Conservation (phyloP, 2,329 filamentous ascomycete genomes). For the Ascochyta koolunga region DNA sequence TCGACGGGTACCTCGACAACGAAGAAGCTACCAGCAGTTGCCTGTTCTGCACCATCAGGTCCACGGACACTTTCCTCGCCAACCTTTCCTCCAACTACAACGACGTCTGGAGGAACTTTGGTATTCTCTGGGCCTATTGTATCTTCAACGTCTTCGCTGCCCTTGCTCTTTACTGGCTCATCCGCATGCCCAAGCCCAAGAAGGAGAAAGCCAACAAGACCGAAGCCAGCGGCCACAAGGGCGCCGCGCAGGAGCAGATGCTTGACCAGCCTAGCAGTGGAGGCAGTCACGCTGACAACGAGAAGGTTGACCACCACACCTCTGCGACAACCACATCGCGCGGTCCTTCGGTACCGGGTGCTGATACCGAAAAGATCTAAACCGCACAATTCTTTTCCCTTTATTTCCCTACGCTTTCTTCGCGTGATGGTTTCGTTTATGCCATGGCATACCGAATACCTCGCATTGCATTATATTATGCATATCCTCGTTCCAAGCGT, state of each 20-base stretch:
- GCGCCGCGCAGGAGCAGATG: conserved; percentile 8
- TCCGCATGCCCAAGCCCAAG: conserved; percentile 60
- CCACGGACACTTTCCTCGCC: conserved; percentile 53
- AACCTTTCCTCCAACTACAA: conserved; percentile 51
- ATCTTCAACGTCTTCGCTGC: conserved; percentile 59
- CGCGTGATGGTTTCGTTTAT: background rate
- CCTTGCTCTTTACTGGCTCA: conserved; percentile 60
- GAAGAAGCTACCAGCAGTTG: conserved; percentile 52
- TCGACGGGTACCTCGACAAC: conserved; percentile 51
- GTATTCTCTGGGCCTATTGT: conserved; percentile 60
- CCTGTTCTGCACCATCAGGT: conserved; percentile 47
- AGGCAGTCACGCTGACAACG: conserved; percentile 16
- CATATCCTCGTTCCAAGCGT: background rate
- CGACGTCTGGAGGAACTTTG: conserved; percentile 61
- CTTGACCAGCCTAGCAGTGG: conserved; percentile 14
- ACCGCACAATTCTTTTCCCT: background rate
- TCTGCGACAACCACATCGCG: conserved; percentile 20
- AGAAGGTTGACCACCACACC: conserved; percentile 17
- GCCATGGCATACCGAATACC: background rate
- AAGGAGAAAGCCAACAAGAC: conserved; percentile 41
- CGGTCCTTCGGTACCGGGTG: conserved; percentile 9
- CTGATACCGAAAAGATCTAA: conserved; percentile 25
- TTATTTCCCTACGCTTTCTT: background rate
- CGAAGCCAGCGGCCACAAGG: conserved; percentile 3
- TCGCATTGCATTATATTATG: background rate